These are phyloP conservation scores for Cercospora canescens DNA, from an alignment of 2,329 filamentous ascomycete genomes.

Conservation along the genomic window DNA sequence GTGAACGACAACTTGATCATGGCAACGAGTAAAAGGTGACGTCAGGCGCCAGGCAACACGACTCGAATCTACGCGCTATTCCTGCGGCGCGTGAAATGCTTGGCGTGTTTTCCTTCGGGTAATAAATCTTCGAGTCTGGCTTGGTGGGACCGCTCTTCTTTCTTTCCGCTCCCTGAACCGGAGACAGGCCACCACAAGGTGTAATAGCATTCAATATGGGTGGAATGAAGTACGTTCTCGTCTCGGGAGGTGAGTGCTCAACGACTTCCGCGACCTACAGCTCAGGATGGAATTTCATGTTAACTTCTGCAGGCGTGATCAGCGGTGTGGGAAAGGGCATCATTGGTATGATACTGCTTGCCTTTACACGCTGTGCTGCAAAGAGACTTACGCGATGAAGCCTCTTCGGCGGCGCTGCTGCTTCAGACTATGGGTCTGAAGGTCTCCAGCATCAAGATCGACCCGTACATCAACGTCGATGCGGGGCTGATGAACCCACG, in stretches of 20 bases:
- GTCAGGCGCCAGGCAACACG: background rate
- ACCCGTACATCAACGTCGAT: slow-evolving; percentile 75
- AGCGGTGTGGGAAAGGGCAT: slow-evolving; percentile 66
- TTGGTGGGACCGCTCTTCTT: slow-evolving; percentile 30
- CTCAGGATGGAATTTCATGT: background rate
- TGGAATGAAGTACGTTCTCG: slow-evolving; percentile 77
- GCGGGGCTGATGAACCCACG: slow-evolving; percentile 71
- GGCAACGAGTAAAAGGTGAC: background rate
- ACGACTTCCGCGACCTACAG: background rate
- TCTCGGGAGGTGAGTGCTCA: slow-evolving; percentile 66
- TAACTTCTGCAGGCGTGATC: slow-evolving; percentile 49
- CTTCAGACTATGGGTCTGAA: slow-evolving; percentile 80
- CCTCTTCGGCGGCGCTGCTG: slow-evolving; percentile 70
- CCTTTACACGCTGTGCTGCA: background rate
- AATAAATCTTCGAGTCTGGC: background rate
- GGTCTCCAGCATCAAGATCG: slow-evolving; percentile 69
- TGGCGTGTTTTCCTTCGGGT: background rate
- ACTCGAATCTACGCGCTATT: background rate
- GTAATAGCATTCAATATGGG: slow-evolving; percentile 19
- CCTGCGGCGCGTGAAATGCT: background rate
- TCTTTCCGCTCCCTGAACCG: slow-evolving; percentile 45
- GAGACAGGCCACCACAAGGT: slow-evolving; percentile 42
- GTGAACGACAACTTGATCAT: background rate
- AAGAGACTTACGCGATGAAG: slow-evolving; percentile 33
- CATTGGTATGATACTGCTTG: slow-evolving; percentile 55